Conservation (phyloP, 805 yeast genomes). For the Pichia ethanolica region DNA sequence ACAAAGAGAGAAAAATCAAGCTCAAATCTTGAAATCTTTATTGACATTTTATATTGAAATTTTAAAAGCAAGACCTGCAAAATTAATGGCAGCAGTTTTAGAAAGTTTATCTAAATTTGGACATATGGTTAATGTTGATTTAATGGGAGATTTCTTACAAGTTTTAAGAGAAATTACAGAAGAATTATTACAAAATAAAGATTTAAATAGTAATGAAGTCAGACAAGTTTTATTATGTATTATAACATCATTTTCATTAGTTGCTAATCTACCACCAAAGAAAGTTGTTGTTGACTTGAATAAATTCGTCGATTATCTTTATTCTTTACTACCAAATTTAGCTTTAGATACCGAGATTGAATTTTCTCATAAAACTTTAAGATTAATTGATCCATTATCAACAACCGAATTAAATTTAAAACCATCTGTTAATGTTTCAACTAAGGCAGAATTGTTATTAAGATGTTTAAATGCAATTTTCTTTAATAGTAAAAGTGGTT, state of each 20-base stretch:
- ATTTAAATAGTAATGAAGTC: conserved; percentile 39
- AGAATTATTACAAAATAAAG: conserved; percentile 39
- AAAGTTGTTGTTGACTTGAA: conserved; percentile 77
- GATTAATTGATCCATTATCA: conserved; percentile 71
- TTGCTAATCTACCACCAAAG: conserved; percentile 64
- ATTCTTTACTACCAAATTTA: conserved; percentile 57
- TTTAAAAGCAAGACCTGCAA: conserved; percentile 53
- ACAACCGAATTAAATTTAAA: conserved; percentile 31
- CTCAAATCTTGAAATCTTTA: conserved; percentile 69
- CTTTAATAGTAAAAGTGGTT: conserved; percentile 64
- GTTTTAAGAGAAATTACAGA: conserved; percentile 75
- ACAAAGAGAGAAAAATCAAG: conserved; percentile 79
- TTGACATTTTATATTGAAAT: conserved; percentile 72
- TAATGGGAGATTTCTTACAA: conserved; percentile 86
- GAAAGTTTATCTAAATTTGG: conserved; percentile 91
- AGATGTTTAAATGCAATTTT: conserved; percentile 75
- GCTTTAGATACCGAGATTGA: conserved; percentile 80
- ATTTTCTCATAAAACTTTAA: conserved; percentile 70
- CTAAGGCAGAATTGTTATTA: conserved; percentile 78
- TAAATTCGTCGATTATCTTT: conserved; percentile 69
- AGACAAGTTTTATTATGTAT: conserved; percentile 77
- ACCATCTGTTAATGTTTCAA: conserved; percentile 78
- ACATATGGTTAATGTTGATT: conserved; percentile 84
- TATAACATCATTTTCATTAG: conserved; percentile 82
- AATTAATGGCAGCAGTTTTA: conserved; percentile 74